Evolutionary conservation across 163 green algal species (phyloP), one percentile per base, ranked within the genome.

Genomic region (Chlorella variabilis): DNA sequence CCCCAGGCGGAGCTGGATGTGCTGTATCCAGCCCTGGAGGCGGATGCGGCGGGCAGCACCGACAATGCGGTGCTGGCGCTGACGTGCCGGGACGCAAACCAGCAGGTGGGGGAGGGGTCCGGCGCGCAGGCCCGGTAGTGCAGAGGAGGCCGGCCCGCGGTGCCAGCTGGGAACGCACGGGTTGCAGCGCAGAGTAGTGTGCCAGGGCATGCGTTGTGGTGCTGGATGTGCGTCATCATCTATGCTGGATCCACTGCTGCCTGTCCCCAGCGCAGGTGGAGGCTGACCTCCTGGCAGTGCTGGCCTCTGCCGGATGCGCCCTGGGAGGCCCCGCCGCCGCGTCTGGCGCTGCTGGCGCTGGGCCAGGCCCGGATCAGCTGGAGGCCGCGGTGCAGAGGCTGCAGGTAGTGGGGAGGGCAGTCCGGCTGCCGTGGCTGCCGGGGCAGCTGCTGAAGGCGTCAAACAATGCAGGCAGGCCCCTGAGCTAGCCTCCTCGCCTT

Each of bases 1-100:
- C n/a, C n/a, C n/a, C n/a, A 80, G 74, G 74, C 74, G 0, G 74
- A 80, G 74, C 31, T 56, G 58, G 54, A 48, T 39, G 74, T 80
- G 38, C 56, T 71, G 38, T 80, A 80, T n/a, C 74, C 74, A 1
- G 33, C 68, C 15, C 56, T 80, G 27, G 58, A 70, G 8, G 29
- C 3, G 2, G 41, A 70, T 4, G 58, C 74, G 4, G 18, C 49
- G 21, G 54, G 71, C 25, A 68, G 49, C 8, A 69, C 49, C 11
- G 49, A 78, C 31, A 67, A 67, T 21, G 51, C 71, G 1, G 71
- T 67, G 51, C 71, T 69, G 49, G 54, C 71, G 21, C 49, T 67
- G 33, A 34, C 49, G 21, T 56, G 23, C 33, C 33, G 71, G 21
- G 18, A 78, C 34, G 51, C 31, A 49, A 33, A 78, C 31, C 8